Evolutionary conservation across 306 rosid genomes (phyloP).

Genomic region (Rubus idaeus): DNA sequence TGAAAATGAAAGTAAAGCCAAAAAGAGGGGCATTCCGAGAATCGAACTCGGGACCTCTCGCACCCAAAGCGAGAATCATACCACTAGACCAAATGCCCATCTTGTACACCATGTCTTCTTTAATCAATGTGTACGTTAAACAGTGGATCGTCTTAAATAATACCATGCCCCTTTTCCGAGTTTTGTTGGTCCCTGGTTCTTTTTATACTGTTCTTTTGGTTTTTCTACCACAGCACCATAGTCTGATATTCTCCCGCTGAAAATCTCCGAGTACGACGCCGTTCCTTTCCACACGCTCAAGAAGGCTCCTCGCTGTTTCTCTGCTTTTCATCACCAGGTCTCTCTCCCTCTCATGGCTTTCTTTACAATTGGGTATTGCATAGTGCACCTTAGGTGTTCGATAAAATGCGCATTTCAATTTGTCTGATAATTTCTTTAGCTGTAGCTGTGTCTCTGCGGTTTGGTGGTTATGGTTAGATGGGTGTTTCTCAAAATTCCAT

Average conservation of each 20-base stretch:
- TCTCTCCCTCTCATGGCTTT: background rate
- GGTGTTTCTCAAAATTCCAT: background rate
- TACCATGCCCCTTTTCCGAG: background rate
- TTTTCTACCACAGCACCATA: background rate
- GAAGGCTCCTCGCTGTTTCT: background rate
- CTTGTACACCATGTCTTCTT: accelerated
- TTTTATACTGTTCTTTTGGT: background rate
- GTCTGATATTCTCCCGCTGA: background rate
- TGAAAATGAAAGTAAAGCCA: no score
- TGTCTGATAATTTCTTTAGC: background rate
- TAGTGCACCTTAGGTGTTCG: background rate
- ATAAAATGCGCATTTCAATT: background rate
- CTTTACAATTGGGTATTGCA: background rate
- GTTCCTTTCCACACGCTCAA: background rate
- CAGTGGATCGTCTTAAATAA: background rate
- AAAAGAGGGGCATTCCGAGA: constrained; percentile 17
- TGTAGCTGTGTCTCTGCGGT: background rate
- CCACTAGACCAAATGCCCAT: constrained; percentile 20
- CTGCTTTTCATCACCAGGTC: background rate
- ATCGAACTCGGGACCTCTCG: constrained; percentile 27
- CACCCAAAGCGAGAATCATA: constrained; percentile 26
- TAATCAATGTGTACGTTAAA: no score
- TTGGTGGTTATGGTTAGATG: background rate
- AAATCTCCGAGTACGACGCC: constrained; percentile 1
- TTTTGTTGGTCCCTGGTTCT: background rate